A percentile compares a stretch with the other conserved stretches of the same genome.
Conservation (phyloP, 768 basidiomycete species). For the Artomyces pyxidatus region DNA sequence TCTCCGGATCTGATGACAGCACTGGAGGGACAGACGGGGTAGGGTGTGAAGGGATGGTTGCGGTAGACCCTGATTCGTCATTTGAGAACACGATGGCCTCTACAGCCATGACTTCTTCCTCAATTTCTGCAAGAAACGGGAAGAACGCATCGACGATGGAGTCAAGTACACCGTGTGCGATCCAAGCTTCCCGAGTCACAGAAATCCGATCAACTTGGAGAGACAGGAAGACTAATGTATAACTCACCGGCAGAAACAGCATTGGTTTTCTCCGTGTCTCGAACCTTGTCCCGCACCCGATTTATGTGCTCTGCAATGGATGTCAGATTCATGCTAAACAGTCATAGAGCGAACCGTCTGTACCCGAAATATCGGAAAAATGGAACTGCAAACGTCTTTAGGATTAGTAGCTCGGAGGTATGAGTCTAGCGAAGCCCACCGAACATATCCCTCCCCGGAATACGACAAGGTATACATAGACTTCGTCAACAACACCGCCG, state of each 20-base stretch:
- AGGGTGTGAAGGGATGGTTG: not conserved
- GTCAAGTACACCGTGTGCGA: slow-evolving; percentile 87
- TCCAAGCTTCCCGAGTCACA: no score
- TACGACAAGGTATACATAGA: slow-evolving; percentile 84
- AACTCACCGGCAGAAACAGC: slow-evolving; percentile 68
- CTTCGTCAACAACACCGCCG: slow-evolving; percentile 54
- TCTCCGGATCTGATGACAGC: not conserved
- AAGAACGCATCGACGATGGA: slow-evolving; percentile 94
- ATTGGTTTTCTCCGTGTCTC: slow-evolving; percentile 50
- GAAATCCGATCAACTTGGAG: not conserved
- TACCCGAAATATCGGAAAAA: slow-evolving; percentile 75
- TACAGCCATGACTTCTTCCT: slow-evolving; percentile 34
- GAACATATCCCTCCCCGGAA: slow-evolving; percentile 83
- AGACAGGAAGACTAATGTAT: no score
- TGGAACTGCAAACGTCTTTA: slow-evolving; percentile 57
- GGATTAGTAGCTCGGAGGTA: not conserved
- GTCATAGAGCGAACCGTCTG: slow-evolving; percentile 1
- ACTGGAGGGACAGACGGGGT: not conserved
- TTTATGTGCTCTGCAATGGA: slow-evolving; percentile 57
- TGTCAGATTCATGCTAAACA: not conserved
- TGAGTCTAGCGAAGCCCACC: slow-evolving; percentile 31
- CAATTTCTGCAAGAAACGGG: slow-evolving; percentile 74
- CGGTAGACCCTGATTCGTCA: slow-evolving; percentile 1
- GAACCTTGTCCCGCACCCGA: slow-evolving; percentile 63
- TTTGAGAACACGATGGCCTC: slow-evolving; percentile 57